phyloP scores from a whole-genome alignment of 345 rosid species.

The Moringa oleifera region DNA sequence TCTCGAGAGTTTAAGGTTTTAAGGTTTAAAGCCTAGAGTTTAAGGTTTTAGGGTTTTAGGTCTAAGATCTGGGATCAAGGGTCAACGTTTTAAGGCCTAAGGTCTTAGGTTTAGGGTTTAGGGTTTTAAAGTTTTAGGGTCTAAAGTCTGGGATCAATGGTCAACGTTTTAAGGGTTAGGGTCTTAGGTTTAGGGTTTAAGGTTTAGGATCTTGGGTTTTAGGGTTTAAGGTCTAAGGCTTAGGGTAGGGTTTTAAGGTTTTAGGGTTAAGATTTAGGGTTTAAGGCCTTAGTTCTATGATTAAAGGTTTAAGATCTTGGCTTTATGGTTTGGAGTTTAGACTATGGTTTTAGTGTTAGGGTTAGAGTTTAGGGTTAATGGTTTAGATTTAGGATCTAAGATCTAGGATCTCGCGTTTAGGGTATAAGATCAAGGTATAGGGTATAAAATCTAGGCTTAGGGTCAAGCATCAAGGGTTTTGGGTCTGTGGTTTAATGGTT shows the following conservation, averaged over 20 bases:
- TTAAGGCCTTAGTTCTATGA: background rate
- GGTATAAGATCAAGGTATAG: no score
- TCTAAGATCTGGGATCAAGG: background rate
- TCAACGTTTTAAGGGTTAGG: background rate
- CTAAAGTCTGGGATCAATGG: no score
- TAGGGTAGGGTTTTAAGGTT: background rate
- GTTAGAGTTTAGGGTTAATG: background rate
- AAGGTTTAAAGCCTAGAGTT: slow-evolving; percentile 14
- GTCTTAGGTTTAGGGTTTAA: background rate
- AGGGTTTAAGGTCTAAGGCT: background rate
- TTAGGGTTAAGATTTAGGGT: background rate
- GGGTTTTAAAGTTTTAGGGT: no score
- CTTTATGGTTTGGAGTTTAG: no score
- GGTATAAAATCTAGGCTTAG: no score
- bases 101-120: no score
- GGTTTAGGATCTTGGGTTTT: background rate
- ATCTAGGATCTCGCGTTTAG: no score
- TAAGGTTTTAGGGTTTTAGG: background rate
- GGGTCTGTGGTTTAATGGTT: no score
- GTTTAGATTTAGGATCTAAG: no score
- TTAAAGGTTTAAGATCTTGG: background rate
- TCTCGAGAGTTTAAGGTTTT: slow-evolving; percentile 8
- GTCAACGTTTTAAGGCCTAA: background rate
- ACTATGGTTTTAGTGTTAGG: no score
- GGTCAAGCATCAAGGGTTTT: no score